Conservation (phyloP, 2,329 filamentous ascomycete species). For the Nigrospora oryzae region DNA sequence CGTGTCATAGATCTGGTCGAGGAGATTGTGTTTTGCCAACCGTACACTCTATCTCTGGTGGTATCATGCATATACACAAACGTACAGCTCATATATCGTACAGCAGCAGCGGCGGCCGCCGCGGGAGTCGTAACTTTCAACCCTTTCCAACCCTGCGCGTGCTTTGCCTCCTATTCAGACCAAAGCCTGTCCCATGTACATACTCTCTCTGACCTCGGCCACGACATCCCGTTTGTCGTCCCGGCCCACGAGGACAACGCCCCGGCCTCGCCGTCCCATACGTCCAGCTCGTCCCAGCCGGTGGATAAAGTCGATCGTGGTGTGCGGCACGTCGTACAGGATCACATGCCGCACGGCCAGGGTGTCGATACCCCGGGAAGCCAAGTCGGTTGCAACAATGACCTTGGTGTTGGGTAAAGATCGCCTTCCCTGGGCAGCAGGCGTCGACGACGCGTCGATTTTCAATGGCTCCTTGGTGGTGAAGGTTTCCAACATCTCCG, state of each 20-base stretch:
- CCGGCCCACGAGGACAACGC: constrained; percentile 83
- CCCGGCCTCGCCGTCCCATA: constrained; percentile 84
- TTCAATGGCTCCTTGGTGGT: constrained; percentile 40
- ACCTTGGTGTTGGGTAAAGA: constrained; percentile 73
- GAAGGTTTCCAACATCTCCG: constrained; percentile 70
- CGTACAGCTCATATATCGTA: neutral
- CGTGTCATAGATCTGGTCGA: neutral
- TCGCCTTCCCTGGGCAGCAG: constrained; percentile 25
- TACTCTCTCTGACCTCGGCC: constrained; percentile 81
- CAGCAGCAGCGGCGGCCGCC: too few relatives aligned
- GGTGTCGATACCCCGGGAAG: constrained; percentile 89
- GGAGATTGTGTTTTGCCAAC: neutral
- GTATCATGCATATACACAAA: neutral
- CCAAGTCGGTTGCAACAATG: constrained; percentile 87
- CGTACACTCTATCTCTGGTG: neutral
- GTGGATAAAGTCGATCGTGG: constrained; percentile 96
- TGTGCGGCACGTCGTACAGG: constrained; percentile 95
- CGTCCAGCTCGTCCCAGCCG: constrained; percentile 83
- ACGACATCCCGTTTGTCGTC: constrained; percentile 86
- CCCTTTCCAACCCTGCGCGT: neutral
- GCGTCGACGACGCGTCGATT: constrained; percentile 4
- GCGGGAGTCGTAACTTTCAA: neutral
- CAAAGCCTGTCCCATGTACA: constrained; percentile 73
- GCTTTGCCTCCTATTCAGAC: constrained; percentile 39
- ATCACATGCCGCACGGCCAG: constrained; percentile 85